Evolutionary conservation across 2,329 filamentous ascomycete genomes (phyloP), one percentile per base, ranked within the genome.

Genomic region (Venturia nashicola): DNA sequence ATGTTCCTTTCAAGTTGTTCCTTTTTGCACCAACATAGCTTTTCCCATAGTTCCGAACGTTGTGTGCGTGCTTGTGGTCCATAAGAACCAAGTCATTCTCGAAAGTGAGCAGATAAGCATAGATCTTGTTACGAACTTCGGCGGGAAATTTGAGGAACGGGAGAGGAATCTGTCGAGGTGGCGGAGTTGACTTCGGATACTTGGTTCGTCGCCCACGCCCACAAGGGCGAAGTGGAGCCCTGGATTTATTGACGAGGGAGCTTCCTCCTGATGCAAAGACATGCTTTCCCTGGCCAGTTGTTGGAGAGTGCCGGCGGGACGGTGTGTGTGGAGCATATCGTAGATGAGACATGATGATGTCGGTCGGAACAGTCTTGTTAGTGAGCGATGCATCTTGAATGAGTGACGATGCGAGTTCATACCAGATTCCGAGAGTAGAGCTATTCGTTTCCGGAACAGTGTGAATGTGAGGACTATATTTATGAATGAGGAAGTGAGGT

Each of bases 81-180:
- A 57, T 34, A 14, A 57, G 51, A 27, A 20, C 39, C 27, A 57
- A 36, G 32, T 57, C 27, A n/a, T 36, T n/a, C 16, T 36, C 32
- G n/a, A 57, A 57, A 9, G 51, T 57, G 51, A 57, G 51, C 16
- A 57, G 14, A 36, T 57, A 57, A 9, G 32, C 51, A 12, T 57
- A 57, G 32, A 57, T 57, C 27, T 36, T 27, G 51, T 57, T 57
- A 12, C 51, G 51, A 42, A 61, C 62, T 27, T 60, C 32, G 32
- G 62, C 44, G 23, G 36, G 32, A 32, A 51, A 44, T 62, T 72
- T 74, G 65, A 61, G 59, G 27, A 61, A 61, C 18, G 51, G 51
- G 23, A 57, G 51, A 18, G 51, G 51, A 20, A 36, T 36, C 8
- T 57, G 14, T 36, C 27, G 51, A 36, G 32, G 2, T 57, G 51